Conservation (phyloP, 2,329 filamentous ascomycete species). For the Lachnellula suecica region DNA sequence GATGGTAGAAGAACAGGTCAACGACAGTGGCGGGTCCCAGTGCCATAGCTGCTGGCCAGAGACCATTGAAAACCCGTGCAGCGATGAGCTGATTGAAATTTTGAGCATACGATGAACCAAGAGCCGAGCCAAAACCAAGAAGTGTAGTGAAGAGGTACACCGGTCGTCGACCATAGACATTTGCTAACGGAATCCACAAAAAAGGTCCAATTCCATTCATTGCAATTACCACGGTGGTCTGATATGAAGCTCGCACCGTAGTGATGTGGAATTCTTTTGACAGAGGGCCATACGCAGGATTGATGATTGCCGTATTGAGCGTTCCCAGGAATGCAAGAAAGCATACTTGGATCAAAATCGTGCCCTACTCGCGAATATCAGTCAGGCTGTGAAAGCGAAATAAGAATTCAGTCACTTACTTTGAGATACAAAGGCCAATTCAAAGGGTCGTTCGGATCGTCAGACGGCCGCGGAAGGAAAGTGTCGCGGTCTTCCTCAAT, state of each 20-base stretch:
- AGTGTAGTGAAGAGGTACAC: conserved; percentile 25
- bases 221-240: conserved; percentile 31
- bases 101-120: conserved; percentile 20
- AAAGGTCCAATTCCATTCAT: conserved; percentile 21
- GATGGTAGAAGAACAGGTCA: conserved; percentile 34
- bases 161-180: conserved; percentile 26
- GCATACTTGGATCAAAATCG: conserved; percentile 26
- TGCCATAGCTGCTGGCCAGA: conserved; percentile 32
- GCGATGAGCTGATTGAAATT: conserved; percentile 22
- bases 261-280: conserved; percentile 24
- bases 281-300: conserved; percentile 25
- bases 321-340: conserved; percentile 29
- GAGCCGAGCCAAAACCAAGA: conserved; percentile 20
- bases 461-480: conserved; percentile 14
- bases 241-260: conserved; percentile 23
- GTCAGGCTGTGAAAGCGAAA: background rate
- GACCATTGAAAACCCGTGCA: conserved; percentile 30
- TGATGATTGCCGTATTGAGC: conserved; percentile 27
- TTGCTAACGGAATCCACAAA: conserved; percentile 24
- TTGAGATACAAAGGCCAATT: conserved; percentile 28
- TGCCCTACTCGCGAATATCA: conserved; percentile 16
- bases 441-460: conserved; percentile 25
- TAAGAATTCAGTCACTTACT: conserved; percentile 3
- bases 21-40: conserved; percentile 31
- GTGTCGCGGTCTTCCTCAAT: conserved; percentile 7